Evolutionary conservation across 768 basidiomycete species (phyloP).

Genomic region (Panaeolus cyanescens): DNA sequence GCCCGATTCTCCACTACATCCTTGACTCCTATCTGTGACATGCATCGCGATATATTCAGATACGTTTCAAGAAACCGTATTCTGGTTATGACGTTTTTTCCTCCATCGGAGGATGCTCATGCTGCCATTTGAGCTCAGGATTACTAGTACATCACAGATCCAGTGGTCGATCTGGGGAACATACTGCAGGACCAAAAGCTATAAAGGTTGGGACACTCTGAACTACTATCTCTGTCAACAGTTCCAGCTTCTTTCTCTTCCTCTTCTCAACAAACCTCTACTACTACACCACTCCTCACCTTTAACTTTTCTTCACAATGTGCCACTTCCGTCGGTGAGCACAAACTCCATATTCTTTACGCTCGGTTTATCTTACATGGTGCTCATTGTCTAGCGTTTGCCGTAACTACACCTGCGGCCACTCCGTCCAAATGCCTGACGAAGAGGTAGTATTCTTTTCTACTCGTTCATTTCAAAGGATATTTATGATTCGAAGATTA

Average conservation of each 20-base stretch:
- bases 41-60: neutral
- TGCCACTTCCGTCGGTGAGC: constrained; percentile 59
- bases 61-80: neutral
- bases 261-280: neutral
- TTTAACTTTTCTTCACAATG: constrained; percentile 38
- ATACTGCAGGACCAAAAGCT: neutral
- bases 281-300: neutral
- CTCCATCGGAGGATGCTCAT: neutral
- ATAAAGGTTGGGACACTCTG: constrained; percentile 14
- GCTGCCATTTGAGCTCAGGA: neutral
- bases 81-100: neutral
- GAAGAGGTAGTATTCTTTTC: constrained; percentile 21
- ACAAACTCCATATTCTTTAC: neutral
- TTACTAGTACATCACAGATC: neutral
- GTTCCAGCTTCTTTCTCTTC: constrained; percentile 2
- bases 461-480: constrained; percentile 19
- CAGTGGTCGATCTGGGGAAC: neutral
- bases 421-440: constrained; percentile 40
- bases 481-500: constrained; percentile 35
- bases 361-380: neutral
- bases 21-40: neutral
- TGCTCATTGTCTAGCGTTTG: constrained; percentile 35
- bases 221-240: constrained; percentile 9
- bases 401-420: constrained; percentile 52
- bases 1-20: neutral